These are phyloP conservation scores for Hygrocybe punicea DNA, from an alignment of 768 basidiomycete genomes.

Conservation along the genomic window DNA sequence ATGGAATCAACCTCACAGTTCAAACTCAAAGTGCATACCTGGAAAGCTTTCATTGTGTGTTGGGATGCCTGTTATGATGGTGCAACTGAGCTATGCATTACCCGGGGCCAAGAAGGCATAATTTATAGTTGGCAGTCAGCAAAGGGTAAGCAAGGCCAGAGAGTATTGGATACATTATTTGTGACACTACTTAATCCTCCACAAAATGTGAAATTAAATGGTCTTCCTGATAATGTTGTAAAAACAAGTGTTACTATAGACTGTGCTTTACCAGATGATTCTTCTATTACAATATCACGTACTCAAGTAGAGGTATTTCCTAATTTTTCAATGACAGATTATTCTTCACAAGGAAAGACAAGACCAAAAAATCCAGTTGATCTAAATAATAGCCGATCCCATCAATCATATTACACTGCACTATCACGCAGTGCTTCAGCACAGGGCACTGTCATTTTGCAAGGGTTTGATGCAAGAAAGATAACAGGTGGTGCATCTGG, in stretches of 20 bases:
- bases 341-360: constrained; percentile 21
- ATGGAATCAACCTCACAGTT: no score
- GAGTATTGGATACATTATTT: constrained; percentile 19
- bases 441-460: constrained; percentile 24
- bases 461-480: constrained; percentile 19
- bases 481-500: constrained; percentile 17
- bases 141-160: constrained; percentile 12
- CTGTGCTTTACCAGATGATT: constrained; percentile 20
- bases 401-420: background rate
- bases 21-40: no score
- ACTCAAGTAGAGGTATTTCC: constrained; percentile 23
- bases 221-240: constrained; percentile 16
- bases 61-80: constrained; percentile 17
- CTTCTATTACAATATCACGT: constrained; percentile 10
- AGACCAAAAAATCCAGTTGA: constrained; percentile 25
- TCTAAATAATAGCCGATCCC: constrained; percentile 12
- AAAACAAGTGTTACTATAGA: constrained; percentile 1
- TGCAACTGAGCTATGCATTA: constrained; percentile 30
- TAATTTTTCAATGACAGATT: constrained; percentile 34
- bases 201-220: background rate
- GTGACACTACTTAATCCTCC: constrained; percentile 17
- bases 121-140: constrained; percentile 24
- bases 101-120: constrained; percentile 29
- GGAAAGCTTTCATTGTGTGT: no score
- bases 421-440: background rate